These are phyloP conservation scores for Polygonum maritimum DNA, from an alignment of 148 eudicot species.

Conservation along the genomic window DNA sequence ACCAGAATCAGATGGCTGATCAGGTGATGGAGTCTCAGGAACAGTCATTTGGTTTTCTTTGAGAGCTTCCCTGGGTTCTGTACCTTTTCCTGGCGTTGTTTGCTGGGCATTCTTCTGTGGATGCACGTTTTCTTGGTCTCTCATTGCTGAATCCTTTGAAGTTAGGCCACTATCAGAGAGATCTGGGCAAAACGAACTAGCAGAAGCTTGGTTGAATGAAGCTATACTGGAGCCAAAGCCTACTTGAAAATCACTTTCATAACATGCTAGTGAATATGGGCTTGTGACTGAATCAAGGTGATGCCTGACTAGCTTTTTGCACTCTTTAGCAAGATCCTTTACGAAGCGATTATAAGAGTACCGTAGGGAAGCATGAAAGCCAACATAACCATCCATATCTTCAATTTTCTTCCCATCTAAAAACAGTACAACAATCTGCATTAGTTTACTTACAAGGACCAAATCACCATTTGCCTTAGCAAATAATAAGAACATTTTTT, in stretches of 20 bases:
- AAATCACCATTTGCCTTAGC: not conserved
- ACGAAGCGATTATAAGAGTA: slow-evolving; percentile 70
- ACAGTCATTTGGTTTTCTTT: slow-evolving; percentile 70
- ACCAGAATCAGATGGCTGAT: slow-evolving; percentile 61
- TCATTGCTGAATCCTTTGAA: slow-evolving; percentile 27
- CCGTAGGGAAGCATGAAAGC: slow-evolving; percentile 87
- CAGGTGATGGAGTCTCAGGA: slow-evolving; percentile 99
- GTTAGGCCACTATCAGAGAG: slow-evolving; percentile 44
- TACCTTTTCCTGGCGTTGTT: slow-evolving; percentile 75
- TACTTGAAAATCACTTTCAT: slow-evolving; percentile 43
- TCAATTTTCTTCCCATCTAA: slow-evolving; percentile 55
- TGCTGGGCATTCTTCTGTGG: slow-evolving; percentile 58
- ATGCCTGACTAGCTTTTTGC: slow-evolving; percentile 82
- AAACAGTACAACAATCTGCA: slow-evolving; percentile 5
- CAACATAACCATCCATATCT: slow-evolving; percentile 93
- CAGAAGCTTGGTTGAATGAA: slow-evolving; percentile 41
- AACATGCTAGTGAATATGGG: slow-evolving; percentile 84
- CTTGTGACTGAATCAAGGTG: slow-evolving; percentile 98
- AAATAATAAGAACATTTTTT: not conserved
- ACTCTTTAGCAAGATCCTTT: slow-evolving; percentile 68
- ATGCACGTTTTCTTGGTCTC: slow-evolving; percentile 79
- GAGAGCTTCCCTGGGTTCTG: slow-evolving; percentile 56
- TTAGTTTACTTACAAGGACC: not conserved
- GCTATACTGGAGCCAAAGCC: slow-evolving; percentile 31
- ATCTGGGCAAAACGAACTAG: slow-evolving; percentile 51